Evolutionary conservation across 1,284 basidiomycete species (phyloP).

Genomic region (Boletus semigastroideus): DNA sequence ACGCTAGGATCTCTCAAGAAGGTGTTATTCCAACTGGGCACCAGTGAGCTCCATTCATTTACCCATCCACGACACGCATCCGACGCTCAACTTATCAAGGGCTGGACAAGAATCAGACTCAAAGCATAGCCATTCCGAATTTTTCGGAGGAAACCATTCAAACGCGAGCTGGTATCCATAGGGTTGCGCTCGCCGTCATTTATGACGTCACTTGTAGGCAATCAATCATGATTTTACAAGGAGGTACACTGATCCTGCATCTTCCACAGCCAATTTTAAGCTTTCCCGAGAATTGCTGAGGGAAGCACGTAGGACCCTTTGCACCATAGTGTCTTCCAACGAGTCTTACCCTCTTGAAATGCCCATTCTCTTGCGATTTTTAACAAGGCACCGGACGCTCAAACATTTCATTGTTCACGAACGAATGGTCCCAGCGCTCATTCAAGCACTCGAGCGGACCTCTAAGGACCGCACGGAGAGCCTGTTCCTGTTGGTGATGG

Average conservation of each 20-base stretch:
- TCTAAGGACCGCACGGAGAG: neutral
- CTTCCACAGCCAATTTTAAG: neutral
- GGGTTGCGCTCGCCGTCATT: conserved; percentile 2
- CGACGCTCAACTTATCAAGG: neutral
- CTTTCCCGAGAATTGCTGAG: neutral
- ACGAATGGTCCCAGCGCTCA: neutral
- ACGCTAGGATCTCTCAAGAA: neutral
- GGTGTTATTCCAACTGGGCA: conserved; percentile 6
- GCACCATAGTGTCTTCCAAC: neutral
- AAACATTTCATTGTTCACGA: neutral
- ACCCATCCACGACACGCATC: no score
- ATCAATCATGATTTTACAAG: neutral
- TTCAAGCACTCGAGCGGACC: neutral
- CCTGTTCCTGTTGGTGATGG: conserved; percentile 2
- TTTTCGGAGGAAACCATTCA: neutral
- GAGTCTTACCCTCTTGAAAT: neutral
- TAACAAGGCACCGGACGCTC: neutral
- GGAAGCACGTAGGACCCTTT: neutral
- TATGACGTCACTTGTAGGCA: neutral
- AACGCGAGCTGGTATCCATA: neutral
- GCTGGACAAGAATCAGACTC: neutral
- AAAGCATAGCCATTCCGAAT: neutral
- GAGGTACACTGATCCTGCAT: neutral
- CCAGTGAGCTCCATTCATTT: neutral
- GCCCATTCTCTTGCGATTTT: conserved; percentile 3